Conservation (phyloP, 2,329 filamentous ascomycete species). For the Dothistroma pini region DNA sequence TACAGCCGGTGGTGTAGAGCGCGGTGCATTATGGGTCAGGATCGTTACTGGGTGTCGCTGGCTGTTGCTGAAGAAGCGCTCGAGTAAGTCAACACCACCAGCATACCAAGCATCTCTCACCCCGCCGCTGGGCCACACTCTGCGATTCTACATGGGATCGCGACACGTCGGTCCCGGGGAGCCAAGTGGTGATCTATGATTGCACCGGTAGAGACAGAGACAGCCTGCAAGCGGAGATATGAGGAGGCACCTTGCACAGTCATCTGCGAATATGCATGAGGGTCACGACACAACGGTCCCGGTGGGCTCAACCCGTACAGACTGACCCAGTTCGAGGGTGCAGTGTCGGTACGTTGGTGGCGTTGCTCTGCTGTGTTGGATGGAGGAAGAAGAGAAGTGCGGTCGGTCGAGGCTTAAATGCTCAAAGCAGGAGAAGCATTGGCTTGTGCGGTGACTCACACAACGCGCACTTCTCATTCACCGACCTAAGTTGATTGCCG, state of each 20-base stretch:
- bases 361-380: neutral
- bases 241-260: neutral
- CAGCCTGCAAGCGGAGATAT: neutral
- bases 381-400: neutral
- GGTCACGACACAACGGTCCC: neutral
- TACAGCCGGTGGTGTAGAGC: neutral
- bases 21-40: neutral
- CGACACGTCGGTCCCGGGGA: neutral
- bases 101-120: neutral
- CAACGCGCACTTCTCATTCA: neutral
- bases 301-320: neutral
- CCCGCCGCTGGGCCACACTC: neutral
- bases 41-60: too few relatives aligned
- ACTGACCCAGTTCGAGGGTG: neutral
- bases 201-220: neutral
- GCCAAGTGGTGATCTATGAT: neutral
- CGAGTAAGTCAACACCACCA: neutral
- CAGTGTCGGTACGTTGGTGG: neutral
- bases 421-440: neutral
- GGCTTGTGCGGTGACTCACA: neutral
- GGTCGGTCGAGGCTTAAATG: neutral
- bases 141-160: neutral
- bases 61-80: neutral
- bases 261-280: neutral
- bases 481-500: neutral